Percentiles rank a stretch among this genome's conserved stretches.
These are phyloP conservation scores for Theileria luwenshuni DNA, from an alignment of 169 alveolate species.

Conservation along the genomic window DNA sequence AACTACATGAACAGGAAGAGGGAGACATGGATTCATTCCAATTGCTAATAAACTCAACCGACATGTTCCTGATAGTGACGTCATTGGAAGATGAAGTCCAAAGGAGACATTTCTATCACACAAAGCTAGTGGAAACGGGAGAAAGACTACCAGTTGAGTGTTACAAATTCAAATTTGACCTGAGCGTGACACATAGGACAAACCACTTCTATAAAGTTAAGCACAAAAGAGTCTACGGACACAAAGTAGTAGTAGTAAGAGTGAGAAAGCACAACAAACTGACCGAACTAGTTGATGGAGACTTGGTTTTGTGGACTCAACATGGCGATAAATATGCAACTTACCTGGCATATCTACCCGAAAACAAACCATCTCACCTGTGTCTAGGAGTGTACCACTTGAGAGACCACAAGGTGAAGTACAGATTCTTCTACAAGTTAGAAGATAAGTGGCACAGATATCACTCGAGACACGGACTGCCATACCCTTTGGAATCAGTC, in stretches of 20 bases:
- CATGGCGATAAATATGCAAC: not conserved
- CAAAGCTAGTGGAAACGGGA: too few relatives aligned
- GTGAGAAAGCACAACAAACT: not conserved
- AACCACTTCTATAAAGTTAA: not conserved
- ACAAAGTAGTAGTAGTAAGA: not conserved
- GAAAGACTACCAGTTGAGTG: not conserved
- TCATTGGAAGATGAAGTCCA: too few relatives aligned
- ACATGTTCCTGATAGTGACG: slow-evolving; percentile 7
- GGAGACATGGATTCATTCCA: not conserved
- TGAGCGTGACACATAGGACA: not conserved
- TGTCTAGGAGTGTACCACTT: slow-evolving; percentile 8
- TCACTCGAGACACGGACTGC: not conserved
- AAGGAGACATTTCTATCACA: too few relatives aligned
- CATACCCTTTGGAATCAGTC: too few relatives aligned
- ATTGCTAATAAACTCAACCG: not conserved
- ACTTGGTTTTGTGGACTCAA: not conserved
- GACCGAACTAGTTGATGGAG: not conserved
- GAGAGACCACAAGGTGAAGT: slow-evolving; percentile 3
- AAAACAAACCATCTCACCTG: not conserved
- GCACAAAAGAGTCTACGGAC: not conserved
- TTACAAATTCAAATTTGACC: slow-evolving; percentile 5
- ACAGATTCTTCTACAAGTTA: slow-evolving; percentile 8
- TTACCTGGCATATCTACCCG: not conserved
- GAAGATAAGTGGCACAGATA: slow-evolving; percentile 3
- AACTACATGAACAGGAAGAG: not conserved